Base-by-base conservation (phyloP, 441 rosid species). In the Populus tomentosa region DNA sequence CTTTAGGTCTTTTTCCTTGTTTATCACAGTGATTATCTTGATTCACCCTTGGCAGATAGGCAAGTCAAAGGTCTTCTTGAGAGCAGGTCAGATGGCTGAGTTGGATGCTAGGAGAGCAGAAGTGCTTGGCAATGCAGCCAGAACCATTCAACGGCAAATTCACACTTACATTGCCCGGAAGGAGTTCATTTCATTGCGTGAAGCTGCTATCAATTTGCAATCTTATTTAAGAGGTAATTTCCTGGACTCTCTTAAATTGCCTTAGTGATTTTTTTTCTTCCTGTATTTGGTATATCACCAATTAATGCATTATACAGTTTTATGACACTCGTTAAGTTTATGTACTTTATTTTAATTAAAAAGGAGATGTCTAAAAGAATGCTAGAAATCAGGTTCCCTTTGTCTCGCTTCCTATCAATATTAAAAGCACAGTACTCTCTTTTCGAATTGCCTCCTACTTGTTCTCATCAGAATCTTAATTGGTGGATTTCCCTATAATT, bases 61-160 rank as follows among this genome's bases (percentile, higher is more conserved):
- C 74, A 93, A 90, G 88, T 86, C 90, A 68, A 92, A 94, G 83
- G 91, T 94, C 73, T 94, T 94, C 88, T 87, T 94, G 32, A 87
- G 98, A 87, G 98, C 98, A 69, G 98, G 98, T 69, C 98, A 94
- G 87, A 94, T 94, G 98, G 98, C 98, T 80, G 97, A 93, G 85
- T 79, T 94, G 88, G 98, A 94, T 86, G 90, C 98, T 71, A 89
- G 98, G 88, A 91, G 98, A 88, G 91, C 98, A 65, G 98, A 91
- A 88, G 94, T 94, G 79, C 98, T 94, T 72, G 98, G 97, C 76
- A 90, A 89, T 89, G 98, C 98, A 6, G 98, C 98, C 71, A 90
- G 88, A 87, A 89, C 80, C 85, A 89, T 94, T 77, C 98, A 94
- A 86, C 88, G 90, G 81, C 95, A 89, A 79, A 89, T 86, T 77